These are phyloP conservation scores for Trichoderma orchidacearum DNA, from an alignment of 495 filamentous ascomycete genomes.

Conservation along the genomic window DNA sequence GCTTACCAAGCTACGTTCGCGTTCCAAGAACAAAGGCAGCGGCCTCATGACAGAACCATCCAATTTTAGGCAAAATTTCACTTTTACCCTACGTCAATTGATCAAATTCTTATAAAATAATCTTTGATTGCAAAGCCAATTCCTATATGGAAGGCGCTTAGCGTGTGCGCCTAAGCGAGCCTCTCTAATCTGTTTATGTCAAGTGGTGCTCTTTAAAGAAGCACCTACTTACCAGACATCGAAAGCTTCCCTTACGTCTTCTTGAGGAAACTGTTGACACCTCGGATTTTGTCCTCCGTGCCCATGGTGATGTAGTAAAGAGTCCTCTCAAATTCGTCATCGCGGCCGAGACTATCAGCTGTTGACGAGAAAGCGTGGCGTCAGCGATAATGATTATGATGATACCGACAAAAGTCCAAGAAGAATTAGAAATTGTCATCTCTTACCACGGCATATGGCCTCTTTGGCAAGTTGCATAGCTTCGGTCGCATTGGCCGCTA, in stretches of 20 bases:
- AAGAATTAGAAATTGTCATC: not conserved
- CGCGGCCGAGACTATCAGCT: slow-evolving; percentile 5
- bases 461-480: slow-evolving; percentile 6
- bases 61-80: no score
- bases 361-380: not conserved
- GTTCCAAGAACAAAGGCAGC: no score
- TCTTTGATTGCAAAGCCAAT: no score
- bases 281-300: slow-evolving; percentile 2
- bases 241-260: not conserved
- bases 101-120: no score
- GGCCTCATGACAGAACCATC: no score
- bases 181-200: no score
- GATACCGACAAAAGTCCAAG: not conserved
- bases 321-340: slow-evolving; percentile 4
- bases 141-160: no score
- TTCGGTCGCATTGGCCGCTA: slow-evolving; percentile 1
- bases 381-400: not conserved
- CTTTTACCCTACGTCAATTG: no score
- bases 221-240: no score
- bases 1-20: no score
- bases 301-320: slow-evolving; percentile 6
- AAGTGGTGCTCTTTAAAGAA: no score
- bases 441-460: slow-evolving; percentile 3
- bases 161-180: no score
- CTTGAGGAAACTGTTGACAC: slow-evolving; percentile 4